Percentiles rank a stretch among this genome's conserved stretches.
Evolutionary conservation across 2,329 filamentous ascomycete species (phyloP).

Genomic region (Colletotrichum sp.): DNA sequence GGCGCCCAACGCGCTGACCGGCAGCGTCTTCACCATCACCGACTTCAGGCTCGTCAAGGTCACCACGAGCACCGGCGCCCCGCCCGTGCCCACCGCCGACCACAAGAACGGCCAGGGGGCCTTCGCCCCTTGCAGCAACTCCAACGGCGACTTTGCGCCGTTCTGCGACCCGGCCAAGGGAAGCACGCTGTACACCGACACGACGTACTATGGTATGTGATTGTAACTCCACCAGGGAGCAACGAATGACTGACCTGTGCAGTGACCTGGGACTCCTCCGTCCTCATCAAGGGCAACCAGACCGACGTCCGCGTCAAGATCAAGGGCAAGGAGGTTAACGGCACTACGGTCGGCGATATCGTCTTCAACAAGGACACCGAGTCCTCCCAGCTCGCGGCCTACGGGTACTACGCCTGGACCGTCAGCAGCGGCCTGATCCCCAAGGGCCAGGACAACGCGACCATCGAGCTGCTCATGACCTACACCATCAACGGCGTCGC

Average conservation of each 20-base stretch:
- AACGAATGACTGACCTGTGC: not conserved
- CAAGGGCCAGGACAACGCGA: constrained; percentile 30
- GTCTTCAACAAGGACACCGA: constrained; percentile 18
- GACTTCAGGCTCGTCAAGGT: constrained; percentile 39
- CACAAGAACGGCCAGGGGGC: constrained; percentile 47
- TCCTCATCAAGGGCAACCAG: constrained; percentile 49
- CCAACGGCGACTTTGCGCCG: constrained; percentile 50
- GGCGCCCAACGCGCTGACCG: constrained; percentile 53
- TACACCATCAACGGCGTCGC: constrained; percentile 39
- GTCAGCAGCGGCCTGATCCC: constrained; percentile 31
- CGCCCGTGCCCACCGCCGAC: constrained; percentile 49
- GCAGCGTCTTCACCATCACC: constrained; percentile 43
- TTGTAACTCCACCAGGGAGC: not conserved
- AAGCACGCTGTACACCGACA: constrained; percentile 47
- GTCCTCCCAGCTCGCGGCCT: constrained; percentile 17
- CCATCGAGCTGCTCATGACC: constrained; percentile 29
- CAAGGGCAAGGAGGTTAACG: constrained; percentile 45
- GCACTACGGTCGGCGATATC: constrained; percentile 30
- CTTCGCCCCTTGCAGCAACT: constrained; percentile 57
- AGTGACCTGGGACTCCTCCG: constrained; percentile 64
- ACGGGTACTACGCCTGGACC: constrained; percentile 36
- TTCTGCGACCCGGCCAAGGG: constrained; percentile 55
- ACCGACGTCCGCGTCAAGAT: constrained; percentile 34
- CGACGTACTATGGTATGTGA: constrained; percentile 56
- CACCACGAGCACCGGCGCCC: constrained; percentile 46